Evolutionary conservation across 1,284 basidiomycete species (phyloP), one percentile per base, ranked within the genome.

Genomic region (Papiliotrema terrestris): DNA sequence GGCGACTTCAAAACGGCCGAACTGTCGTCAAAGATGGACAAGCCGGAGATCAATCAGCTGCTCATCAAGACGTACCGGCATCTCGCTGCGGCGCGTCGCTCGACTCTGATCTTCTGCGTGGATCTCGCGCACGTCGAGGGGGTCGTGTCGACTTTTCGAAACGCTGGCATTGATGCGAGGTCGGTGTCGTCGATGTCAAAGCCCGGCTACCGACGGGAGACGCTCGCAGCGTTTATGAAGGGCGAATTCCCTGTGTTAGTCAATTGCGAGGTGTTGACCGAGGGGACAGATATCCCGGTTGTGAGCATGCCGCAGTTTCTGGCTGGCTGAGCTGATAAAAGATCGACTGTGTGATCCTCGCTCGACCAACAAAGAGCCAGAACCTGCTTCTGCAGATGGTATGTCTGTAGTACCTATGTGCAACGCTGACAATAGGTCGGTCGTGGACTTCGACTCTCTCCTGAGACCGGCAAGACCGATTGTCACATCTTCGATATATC

Each of bases 351-450:
- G 83, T 97, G 8, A 74, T 97, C 25, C 80, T 98, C 11, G 91
- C 87, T 19, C 82, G 88, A 35, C 91, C 94, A 11, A 97, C 95
- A 0, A 81, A 87, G 25, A 96, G 92, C 13, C 81, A 85, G 32
- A 97, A 95, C 71, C 75, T 96, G 8, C 93, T 94, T 65, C 84
- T 88, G 3, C 95, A 98, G 69, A 98, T 98, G 93, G 90, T 89
- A 57, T 43, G 79, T 22, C 36, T 43, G 25, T 35, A 35, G 20
- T 52, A 42, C 32, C 50, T 25, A 42, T 25, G 14, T 3, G 5
- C 17, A 8, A 9, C 19, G 20, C 32, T 37, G 11, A 14, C 49
- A 25, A 42, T 25, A 22, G 38, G 22, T 25, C 25, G 95, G 94
- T 0, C 83, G 95, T 51, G 94, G 95, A 8, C 87, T 98, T 81